Base-by-base conservation (phyloP, 1,284 basidiomycete species). In the Ceratobasidium sp. region DNA sequence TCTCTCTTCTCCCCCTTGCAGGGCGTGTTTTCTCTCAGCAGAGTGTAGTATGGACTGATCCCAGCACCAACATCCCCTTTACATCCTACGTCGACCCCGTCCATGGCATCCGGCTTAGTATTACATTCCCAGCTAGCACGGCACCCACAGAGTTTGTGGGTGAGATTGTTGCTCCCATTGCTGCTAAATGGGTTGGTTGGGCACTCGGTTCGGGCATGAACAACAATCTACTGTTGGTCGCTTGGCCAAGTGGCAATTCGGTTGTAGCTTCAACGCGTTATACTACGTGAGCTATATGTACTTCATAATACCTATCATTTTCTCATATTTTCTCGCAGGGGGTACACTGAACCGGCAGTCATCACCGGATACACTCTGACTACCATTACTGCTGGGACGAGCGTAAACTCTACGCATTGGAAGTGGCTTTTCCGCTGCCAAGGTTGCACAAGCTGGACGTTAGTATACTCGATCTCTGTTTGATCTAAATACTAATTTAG, bases 381-480 rank as follows among this genome's bases (percentile, higher is more conserved):
- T 2, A 81, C 82, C 59, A 78, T 85, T n/a, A 80, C 82, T 3
- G 80, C 73, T 53, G 64, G 64, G 46, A 69, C 75, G 4, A 60
- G 81, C 8, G 81, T 87, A 45, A 87, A 86, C 73, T 76, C 84
- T 1, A 87, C 85, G 1, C 84, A 86, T 73, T 87, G 85, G 85
- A 86, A 85, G 75, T 86, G 85, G 84, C 83, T 86, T 12, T 87
- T 83, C 78, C 82, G 86, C 34, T 87, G 86, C 80, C 84, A 87
- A 74, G 83, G 85, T 76, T 87, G 86, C 79, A 83, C 84, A 43
- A 78, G 69, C 18, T 77, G 76, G 69, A 71, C 21, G 73, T 73
- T 32, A 46, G 71, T 34, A 4, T 39, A 34, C 36, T 26, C 45
- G 36, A 30, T 59, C 14, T 16, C 46, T 16, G 10, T n/a, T 34